Evolutionary conservation across 2,329 filamentous ascomycete species (phyloP).

Genomic region (Arthrobotrys sphaeroides): DNA sequence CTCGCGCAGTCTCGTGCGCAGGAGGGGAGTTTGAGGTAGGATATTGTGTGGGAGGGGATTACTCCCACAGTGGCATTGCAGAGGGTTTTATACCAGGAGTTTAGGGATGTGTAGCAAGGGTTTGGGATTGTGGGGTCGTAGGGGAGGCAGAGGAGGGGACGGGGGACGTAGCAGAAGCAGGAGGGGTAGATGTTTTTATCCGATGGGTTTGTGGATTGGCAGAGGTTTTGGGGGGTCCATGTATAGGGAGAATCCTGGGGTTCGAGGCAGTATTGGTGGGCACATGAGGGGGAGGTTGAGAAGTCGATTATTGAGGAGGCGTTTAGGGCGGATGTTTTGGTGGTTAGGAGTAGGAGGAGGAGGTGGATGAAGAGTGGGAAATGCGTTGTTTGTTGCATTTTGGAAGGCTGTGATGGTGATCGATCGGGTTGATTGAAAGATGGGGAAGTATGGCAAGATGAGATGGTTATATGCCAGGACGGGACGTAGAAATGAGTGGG

Average conservation of each 20-base stretch:
- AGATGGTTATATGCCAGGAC: not conserved
- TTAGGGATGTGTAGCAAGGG: conserved; percentile 17
- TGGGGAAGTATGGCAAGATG: not conserved
- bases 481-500: not conserved
- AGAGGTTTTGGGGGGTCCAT: conserved; percentile 20
- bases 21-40: conserved; percentile 15
- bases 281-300: conserved; percentile 17
- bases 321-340: not conserved
- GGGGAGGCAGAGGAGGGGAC: conserved; percentile 30
- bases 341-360: not conserved
- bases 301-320: conserved; percentile 22
- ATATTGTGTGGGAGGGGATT: not conserved
- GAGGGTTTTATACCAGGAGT: conserved; percentile 3
- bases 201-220: not conserved
- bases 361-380: not conserved
- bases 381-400: conserved; percentile 50
- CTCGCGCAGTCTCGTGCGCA: conserved; percentile 17
- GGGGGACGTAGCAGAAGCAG: conserved; percentile 27
- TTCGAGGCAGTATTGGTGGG: conserved; percentile 13
- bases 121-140: conserved; percentile 28
- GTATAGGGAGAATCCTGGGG: not conserved
- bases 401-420: not conserved
- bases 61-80: not conserved
- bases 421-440: not conserved
- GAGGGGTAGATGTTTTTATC: not conserved